Evolutionary conservation across 352 stramenopile species (phyloP), one percentile per base, ranked within the genome.

Genomic region (Globisporangium camurandrum): DNA sequence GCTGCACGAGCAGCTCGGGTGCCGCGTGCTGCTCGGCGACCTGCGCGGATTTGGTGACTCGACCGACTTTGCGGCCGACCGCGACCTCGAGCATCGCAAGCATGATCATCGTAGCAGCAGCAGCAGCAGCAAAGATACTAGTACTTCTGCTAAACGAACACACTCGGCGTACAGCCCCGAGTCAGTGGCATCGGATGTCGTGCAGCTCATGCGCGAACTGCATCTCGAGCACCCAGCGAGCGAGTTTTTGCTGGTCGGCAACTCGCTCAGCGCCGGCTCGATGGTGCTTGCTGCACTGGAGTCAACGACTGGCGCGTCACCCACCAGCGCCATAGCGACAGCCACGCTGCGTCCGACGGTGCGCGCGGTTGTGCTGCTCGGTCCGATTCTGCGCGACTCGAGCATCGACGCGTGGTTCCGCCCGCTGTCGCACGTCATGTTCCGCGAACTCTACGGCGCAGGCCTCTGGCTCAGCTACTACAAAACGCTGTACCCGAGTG

Each of bases 31-130:
- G 17, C 46, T 74, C 24, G 60, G 65, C 27, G 66, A 79, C 48
- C 52, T 79, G 41, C 69, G 69, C 9, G 69, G 66, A 30, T 71
- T 69, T 39, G 68, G 68, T 23, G 59, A 79, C 26, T 79, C 68
- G 38, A 67, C 60, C 7, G 45, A 56, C 3, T 70, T 68, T 23
- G 24, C 56, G 1, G 42, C 53, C 24, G 31, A 55, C n/a, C n/a
- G n/a, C n/a, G n/a, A n/a, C n/a, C n/a, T n/a, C n/a, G n/a, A n/a
- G n/a, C n/a, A n/a, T n/a, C n/a, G n/a, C n/a, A n/a, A n/a, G n/a
- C n/a, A n/a, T n/a, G n/a, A n/a, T n/a, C n/a, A n/a, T n/a, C n/a
- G n/a, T n/a, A n/a, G n/a, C n/a, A n/a, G n/a, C n/a, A n/a, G n/a
- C n/a, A n/a, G n/a, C n/a, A n/a, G n/a, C n/a, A n/a, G n/a, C n/a